A percentile compares a stretch with the other conserved stretches of the same genome.
phyloP scores from a whole-genome alignment of 768 basidiomycete genomes.

The Pleurotus salmoneostramineus region DNA sequence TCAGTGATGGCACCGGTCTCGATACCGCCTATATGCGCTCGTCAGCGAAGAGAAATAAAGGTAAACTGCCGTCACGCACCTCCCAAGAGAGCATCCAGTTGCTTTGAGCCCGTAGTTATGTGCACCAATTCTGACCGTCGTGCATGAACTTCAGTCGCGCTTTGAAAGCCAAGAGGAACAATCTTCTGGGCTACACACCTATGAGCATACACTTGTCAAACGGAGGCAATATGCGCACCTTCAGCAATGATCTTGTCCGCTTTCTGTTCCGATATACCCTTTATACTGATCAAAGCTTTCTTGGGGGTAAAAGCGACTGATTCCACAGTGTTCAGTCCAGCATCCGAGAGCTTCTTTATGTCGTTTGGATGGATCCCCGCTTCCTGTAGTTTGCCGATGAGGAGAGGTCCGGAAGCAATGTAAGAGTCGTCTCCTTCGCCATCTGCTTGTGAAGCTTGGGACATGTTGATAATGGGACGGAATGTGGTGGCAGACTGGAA shows the following conservation, averaged over 20 bases:
- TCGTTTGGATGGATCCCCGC: slow-evolving; percentile 87
- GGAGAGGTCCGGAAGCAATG: slow-evolving; percentile 73
- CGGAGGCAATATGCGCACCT: slow-evolving; percentile 47
- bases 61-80: slow-evolving; percentile 39
- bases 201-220: slow-evolving; percentile 7
- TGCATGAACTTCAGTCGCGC: slow-evolving; percentile 96
- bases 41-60: neutral
- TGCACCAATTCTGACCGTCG: slow-evolving; percentile 92
- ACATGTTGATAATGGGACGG: slow-evolving; percentile 32
- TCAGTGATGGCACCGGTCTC: slow-evolving; percentile 99
- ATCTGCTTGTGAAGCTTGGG: slow-evolving; percentile 48
- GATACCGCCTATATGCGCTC: slow-evolving; percentile 67
- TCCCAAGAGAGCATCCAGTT: slow-evolving; percentile 92
- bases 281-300: slow-evolving; percentile 85
- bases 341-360: slow-evolving; percentile 91
- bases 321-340: slow-evolving; percentile 91
- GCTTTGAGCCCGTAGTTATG: slow-evolving; percentile 95
- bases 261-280: slow-evolving; percentile 95
- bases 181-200: slow-evolving; percentile 77
- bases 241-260: slow-evolving; percentile 94
- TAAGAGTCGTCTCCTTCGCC: slow-evolving; percentile 44
- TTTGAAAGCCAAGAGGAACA: slow-evolving; percentile 95
- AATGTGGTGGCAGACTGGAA: neutral
- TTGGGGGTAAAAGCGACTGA: slow-evolving; percentile 96
- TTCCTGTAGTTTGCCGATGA: slow-evolving; percentile 83